These are phyloP conservation scores for Starmerella cellae DNA, from an alignment of 805 yeast genomes.

Conservation along the genomic window DNA sequence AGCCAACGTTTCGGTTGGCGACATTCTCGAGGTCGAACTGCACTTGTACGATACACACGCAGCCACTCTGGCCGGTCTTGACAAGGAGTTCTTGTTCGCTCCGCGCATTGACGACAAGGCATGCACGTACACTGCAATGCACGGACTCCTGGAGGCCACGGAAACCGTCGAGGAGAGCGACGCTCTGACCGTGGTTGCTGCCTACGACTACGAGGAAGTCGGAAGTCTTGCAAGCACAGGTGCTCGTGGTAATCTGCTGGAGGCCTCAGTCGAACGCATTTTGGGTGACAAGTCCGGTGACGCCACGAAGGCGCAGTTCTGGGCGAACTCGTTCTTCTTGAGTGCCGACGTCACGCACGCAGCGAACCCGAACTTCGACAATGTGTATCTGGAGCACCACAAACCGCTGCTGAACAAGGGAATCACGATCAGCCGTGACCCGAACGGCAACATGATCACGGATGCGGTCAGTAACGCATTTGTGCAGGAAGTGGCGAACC, in stretches of 20 bases:
- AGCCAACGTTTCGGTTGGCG: constrained; percentile 45
- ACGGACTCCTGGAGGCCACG: constrained; percentile 42
- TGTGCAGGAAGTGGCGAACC: constrained; percentile 53
- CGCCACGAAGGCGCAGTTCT: constrained; percentile 32
- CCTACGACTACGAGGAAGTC: constrained; percentile 74
- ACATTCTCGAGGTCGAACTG: constrained; percentile 57
- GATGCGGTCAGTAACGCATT: constrained; percentile 62
- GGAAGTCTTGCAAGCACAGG: constrained; percentile 75
- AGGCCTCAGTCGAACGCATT: constrained; percentile 44
- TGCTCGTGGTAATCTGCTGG: constrained; percentile 63
- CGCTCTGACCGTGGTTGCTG: constrained; percentile 39
- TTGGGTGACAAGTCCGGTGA: constrained; percentile 20
- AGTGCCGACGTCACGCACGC: constrained; percentile 81
- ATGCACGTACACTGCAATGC: constrained; percentile 61
- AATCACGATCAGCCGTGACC: constrained; percentile 53
- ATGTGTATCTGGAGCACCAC: constrained; percentile 60
- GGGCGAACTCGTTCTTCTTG: constrained; percentile 63
- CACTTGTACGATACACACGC: constrained; percentile 73
- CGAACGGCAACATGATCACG: constrained; percentile 75
- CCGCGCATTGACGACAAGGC: constrained; percentile 80
- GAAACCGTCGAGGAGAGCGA: constrained; percentile 26
- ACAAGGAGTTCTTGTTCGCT: constrained; percentile 61
- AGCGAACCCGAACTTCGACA: constrained; percentile 52
- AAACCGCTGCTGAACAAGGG: constrained; percentile 73
- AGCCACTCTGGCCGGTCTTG: constrained; percentile 65